Conservation (phyloP, 176 grass and related monocot species). For the Bothriochloa decipiens region DNA sequence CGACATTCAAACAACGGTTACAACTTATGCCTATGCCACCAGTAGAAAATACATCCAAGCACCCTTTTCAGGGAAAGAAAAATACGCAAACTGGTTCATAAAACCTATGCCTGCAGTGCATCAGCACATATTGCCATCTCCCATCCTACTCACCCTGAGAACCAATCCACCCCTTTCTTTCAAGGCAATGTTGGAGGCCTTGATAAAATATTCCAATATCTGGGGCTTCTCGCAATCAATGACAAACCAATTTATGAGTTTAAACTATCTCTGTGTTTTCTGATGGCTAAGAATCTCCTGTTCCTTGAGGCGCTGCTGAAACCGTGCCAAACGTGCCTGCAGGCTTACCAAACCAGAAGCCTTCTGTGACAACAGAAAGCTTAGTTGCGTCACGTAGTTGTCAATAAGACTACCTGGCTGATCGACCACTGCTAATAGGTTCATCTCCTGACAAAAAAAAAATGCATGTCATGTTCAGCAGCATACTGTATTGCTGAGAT, state of each 20-base stretch:
- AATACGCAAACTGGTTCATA: not conserved
- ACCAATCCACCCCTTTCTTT: not conserved
- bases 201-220: not conserved
- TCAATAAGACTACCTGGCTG: constrained; percentile 95
- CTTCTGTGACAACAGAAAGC: constrained; percentile 92
- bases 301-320: constrained; percentile 96
- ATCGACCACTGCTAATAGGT: constrained; percentile 96
- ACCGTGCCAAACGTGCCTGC: constrained; percentile 82
- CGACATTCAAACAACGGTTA: constrained; percentile 44
- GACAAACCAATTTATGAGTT: not conserved
- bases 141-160: not conserved
- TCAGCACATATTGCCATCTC: not conserved
- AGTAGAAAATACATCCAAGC: constrained; percentile 46
- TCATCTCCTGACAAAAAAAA: constrained; percentile 76
- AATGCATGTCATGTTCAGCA: constrained; percentile 4
- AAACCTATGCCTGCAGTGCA: not conserved
- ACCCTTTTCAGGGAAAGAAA: not conserved
- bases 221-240: not conserved
- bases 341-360: constrained; percentile 91
- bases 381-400: constrained; percentile 91
- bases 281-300: constrained; percentile 95
- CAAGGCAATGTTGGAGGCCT: not conserved
- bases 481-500: constrained; percentile 17
- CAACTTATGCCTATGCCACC: constrained; percentile 40
- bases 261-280: constrained; percentile 56